phyloP scores from a whole-genome alignment of 441 rosid genomes.

The Adansonia grandidieri region DNA sequence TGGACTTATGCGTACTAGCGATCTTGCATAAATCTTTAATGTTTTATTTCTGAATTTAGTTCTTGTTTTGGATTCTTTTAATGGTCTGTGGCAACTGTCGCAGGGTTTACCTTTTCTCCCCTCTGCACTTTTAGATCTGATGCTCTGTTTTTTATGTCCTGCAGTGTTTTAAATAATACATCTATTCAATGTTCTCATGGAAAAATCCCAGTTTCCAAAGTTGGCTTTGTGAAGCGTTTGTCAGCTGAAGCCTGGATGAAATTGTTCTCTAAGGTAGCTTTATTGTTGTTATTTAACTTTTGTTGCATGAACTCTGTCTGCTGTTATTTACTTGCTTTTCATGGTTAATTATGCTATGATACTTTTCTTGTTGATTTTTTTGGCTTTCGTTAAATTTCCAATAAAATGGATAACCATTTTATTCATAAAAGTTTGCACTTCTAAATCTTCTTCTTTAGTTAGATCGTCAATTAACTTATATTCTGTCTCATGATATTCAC shows the following conservation, averaged over 20 bases:
- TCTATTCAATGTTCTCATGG: slow-evolving; percentile 81
- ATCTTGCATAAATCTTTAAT: slow-evolving; percentile 4
- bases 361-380: slow-evolving; percentile 23
- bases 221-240: slow-evolving; percentile 77
- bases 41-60: slow-evolving; percentile 11
- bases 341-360: neutral
- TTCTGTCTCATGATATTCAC: neutral
- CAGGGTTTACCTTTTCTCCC: neutral
- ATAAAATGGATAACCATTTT: slow-evolving; percentile 8
- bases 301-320: neutral
- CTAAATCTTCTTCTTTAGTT: neutral
- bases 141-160: slow-evolving; percentile 25
- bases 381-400: neutral
- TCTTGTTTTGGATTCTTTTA: neutral
- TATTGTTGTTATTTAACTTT: slow-evolving; percentile 17
- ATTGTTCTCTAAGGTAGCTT: slow-evolving; percentile 71
- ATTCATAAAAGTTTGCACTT: neutral
- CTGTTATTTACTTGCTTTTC: neutral
- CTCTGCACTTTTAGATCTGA: neutral
- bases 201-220: slow-evolving; percentile 75
- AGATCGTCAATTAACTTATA: neutral
- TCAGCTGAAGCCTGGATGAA: slow-evolving; percentile 79
- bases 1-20: neutral
- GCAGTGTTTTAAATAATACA: slow-evolving; percentile 77
- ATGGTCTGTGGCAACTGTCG: neutral